phyloP scores from a whole-genome alignment of 768 basidiomycete species.

The Termitomyces sp. region DNA sequence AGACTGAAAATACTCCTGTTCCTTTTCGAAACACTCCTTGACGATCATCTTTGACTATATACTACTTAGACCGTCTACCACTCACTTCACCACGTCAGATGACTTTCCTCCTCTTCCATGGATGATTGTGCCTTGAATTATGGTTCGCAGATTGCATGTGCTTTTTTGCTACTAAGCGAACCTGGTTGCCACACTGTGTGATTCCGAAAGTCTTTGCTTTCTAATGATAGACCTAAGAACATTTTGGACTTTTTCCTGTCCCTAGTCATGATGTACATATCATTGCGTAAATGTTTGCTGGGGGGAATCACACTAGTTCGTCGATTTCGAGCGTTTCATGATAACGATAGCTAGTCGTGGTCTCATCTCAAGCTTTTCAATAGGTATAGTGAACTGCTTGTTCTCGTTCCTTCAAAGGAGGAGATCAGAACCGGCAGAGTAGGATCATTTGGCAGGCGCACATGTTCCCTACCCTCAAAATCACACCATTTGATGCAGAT shows the following conservation, averaged over 20 bases:
- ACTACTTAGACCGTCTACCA: background rate
- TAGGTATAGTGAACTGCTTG: background rate
- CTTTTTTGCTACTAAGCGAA: too few relatives aligned
- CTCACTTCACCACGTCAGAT: background rate
- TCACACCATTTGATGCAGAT: background rate
- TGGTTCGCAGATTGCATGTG: background rate
- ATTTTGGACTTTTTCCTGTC: background rate
- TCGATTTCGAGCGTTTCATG: background rate
- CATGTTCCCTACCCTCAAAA: background rate
- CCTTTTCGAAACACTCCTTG: slow-evolving; percentile 21
- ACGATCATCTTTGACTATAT: slow-evolving; percentile 17
- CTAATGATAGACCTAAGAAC: background rate
- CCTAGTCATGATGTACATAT: background rate
- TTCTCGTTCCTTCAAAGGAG: background rate
- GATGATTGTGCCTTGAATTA: background rate
- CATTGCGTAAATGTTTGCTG: background rate
- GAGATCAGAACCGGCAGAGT: background rate
- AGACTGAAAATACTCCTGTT: background rate
- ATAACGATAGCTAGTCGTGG: background rate
- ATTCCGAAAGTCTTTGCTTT: background rate
- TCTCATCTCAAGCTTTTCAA: background rate
- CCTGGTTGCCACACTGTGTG: background rate
- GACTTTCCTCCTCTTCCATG: background rate
- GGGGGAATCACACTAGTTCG: background rate
- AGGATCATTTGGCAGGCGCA: background rate